phyloP scores from a whole-genome alignment of 306 rosid genomes.

The Quercus aquifolioides region DNA sequence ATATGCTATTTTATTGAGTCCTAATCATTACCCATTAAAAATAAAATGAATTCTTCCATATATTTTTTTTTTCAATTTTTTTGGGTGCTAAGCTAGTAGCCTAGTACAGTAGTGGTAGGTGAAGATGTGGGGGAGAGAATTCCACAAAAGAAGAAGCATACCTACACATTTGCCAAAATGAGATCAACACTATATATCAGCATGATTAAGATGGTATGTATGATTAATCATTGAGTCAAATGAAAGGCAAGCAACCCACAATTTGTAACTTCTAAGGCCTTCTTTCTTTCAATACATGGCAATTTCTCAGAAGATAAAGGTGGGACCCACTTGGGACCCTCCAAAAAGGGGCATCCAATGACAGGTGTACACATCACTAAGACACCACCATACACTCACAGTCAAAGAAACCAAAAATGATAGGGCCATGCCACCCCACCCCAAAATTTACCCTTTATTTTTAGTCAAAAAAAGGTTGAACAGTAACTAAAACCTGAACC shows the following conservation, averaged over 20 bases:
- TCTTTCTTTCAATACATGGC: background rate
- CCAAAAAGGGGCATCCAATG: constrained; percentile 21
- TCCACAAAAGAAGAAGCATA: background rate
- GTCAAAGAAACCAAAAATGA: constrained; percentile 47
- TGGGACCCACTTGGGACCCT: constrained; percentile 22
- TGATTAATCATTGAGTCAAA: constrained; percentile 65
- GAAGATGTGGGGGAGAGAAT: background rate
- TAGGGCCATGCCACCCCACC: constrained; percentile 13
- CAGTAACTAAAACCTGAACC: constrained; percentile 8
- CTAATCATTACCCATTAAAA: too few relatives aligned
- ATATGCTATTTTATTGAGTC: too few relatives aligned
- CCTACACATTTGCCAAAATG: background rate
- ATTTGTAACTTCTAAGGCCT: constrained; percentile 47
- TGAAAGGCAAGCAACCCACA: constrained; percentile 65
- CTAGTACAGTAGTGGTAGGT: background rate
- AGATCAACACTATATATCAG: background rate
- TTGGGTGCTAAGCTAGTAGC: too few relatives aligned
- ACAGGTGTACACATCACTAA: constrained; percentile 23
- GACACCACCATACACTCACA: constrained; percentile 21
- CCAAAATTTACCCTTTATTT: background rate
- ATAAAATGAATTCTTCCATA: background rate
- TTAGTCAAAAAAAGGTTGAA: background rate
- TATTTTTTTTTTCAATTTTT: background rate
- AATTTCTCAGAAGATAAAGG: background rate
- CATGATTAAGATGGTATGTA: constrained; percentile 35